Conservation (phyloP, 225 moss, liverwort and hornwort genomes). For the Thuidium tamariscinum region DNA sequence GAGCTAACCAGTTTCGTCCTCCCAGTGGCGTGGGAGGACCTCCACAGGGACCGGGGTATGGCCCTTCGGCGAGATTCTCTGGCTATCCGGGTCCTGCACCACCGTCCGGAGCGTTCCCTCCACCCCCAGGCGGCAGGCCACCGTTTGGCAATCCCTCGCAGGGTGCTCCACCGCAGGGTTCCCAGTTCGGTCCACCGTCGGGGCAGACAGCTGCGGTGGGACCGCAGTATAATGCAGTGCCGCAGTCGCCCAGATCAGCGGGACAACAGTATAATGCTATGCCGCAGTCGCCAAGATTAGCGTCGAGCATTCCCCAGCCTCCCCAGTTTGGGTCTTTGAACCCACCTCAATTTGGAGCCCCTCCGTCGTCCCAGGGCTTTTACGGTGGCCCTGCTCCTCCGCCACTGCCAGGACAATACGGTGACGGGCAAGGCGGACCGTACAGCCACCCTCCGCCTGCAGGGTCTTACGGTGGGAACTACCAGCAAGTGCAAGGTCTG, state of each 20-base stretch:
- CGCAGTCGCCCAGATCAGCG: conserved; percentile 6
- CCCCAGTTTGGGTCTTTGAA: conserved; percentile 11
- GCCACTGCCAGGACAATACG: conserved; percentile 25
- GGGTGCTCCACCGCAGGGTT: conserved; percentile 3
- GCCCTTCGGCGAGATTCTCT: conserved; percentile 12
- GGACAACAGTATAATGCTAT: conserved; percentile 10
- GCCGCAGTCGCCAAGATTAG: conserved; percentile 2
- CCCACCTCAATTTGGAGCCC: conserved; percentile 14
- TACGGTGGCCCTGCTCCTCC: conserved; percentile 48
- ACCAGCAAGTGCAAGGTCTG: conserved; percentile 46
- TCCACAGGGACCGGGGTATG: conserved; percentile 18
- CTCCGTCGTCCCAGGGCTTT: conserved; percentile 36
- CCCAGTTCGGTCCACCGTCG: conserved; percentile 17
- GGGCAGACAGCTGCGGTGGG: background rate
- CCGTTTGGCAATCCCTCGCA: conserved; percentile 15
- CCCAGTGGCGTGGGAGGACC: background rate
- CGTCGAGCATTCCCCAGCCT: conserved; percentile 7
- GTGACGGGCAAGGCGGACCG: conserved; percentile 31
- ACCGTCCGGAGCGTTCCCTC: conserved; percentile 19
- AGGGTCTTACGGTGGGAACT: conserved; percentile 57
- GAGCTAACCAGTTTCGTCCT: conserved; percentile 2
- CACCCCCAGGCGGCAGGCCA: conserved; percentile 18
- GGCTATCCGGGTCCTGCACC: conserved; percentile 9
- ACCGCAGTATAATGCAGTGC: background rate
- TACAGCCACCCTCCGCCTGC: conserved; percentile 37